These are phyloP conservation scores for Termitomyces sp. DNA, from an alignment of 768 basidiomycete genomes.

Conservation along the genomic window DNA sequence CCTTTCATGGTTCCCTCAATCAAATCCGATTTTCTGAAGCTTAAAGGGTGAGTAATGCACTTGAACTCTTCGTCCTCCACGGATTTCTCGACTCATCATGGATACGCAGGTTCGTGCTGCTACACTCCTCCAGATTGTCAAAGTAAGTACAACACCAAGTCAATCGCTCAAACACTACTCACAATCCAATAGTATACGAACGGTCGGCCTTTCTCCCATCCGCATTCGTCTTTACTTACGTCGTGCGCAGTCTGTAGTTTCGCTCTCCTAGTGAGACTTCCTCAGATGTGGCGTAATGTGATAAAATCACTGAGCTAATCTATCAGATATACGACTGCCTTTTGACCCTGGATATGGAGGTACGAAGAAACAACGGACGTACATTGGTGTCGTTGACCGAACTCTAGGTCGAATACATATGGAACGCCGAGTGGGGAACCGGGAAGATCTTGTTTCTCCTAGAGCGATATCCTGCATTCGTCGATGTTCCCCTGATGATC, in stretches of 20 bases:
- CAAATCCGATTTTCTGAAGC: neutral
- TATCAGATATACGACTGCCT: conserved; percentile 3
- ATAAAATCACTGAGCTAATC: neutral
- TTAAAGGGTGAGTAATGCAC: neutral
- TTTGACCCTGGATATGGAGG: conserved; percentile 7
- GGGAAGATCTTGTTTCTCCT: conserved; percentile 20
- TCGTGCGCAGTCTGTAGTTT: conserved; percentile 1
- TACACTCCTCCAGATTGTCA: neutral
- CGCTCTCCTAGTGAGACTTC: neutral
- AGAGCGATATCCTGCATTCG: conserved; percentile 19
- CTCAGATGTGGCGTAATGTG: neutral
- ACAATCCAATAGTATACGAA: neutral
- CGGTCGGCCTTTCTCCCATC: neutral
- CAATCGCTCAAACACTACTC: neutral
- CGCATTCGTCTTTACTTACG: neutral
- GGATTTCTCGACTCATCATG: neutral
- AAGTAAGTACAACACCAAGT: neutral
- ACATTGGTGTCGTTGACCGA: neutral
- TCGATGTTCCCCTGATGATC: conserved; percentile 16
- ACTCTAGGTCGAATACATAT: conserved; percentile 16
- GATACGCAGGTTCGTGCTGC: neutral
- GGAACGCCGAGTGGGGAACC: conserved; percentile 18
- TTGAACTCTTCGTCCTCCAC: neutral
- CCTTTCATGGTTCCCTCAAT: neutral
- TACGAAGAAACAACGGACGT: neutral